Conservation (phyloP, 2,329 filamentous ascomycete species). For the Trichoderma sp. region DNA sequence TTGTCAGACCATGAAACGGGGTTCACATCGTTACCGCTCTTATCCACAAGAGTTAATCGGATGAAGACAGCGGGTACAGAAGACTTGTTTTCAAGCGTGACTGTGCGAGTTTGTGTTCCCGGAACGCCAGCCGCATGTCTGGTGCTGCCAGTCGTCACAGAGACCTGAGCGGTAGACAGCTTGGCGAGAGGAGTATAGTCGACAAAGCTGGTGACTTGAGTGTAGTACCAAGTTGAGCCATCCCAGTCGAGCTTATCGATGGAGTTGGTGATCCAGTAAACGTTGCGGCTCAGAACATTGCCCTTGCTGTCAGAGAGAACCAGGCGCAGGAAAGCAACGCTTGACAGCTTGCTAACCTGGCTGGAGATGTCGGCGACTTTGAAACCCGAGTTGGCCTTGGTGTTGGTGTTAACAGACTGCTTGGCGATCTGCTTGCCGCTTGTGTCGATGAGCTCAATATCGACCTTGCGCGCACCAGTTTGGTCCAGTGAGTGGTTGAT, state of each 20-base stretch:
- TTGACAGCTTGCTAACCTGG: slow-evolving; percentile 32
- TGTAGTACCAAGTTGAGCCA: slow-evolving; percentile 57
- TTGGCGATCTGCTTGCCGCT: slow-evolving; percentile 43
- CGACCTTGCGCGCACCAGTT: slow-evolving; percentile 41
- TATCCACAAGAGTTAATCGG: slow-evolving; percentile 48
- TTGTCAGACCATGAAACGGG: slow-evolving; percentile 61
- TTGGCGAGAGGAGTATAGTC: slow-evolving; percentile 46
- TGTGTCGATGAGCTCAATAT: slow-evolving; percentile 48
- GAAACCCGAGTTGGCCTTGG: slow-evolving; percentile 45
- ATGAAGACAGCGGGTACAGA: slow-evolving; percentile 57
- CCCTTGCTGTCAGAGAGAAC: slow-evolving; percentile 37
- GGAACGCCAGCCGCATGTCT: slow-evolving; percentile 13
- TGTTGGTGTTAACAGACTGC: slow-evolving; percentile 32
- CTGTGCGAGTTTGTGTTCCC: slow-evolving; percentile 22
- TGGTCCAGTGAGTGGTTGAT: slow-evolving; percentile 51
- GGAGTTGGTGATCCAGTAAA: slow-evolving; percentile 55
- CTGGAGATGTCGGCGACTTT: slow-evolving; percentile 24
- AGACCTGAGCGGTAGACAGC: slow-evolving; percentile 39
- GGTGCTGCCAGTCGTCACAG: slow-evolving; percentile 24
- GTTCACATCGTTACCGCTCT: slow-evolving; percentile 42
- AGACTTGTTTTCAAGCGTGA: slow-evolving; percentile 52
- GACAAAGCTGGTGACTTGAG: slow-evolving; percentile 51
- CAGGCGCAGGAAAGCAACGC: slow-evolving; percentile 51
- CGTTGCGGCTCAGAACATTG: slow-evolving; percentile 50
- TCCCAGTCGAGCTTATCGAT: slow-evolving; percentile 54